Percentiles rank a stretch among this genome's conserved stretches.
phyloP scores from a whole-genome alignment of 768 basidiomycete genomes.

The Tylopilus intermedius region DNA sequence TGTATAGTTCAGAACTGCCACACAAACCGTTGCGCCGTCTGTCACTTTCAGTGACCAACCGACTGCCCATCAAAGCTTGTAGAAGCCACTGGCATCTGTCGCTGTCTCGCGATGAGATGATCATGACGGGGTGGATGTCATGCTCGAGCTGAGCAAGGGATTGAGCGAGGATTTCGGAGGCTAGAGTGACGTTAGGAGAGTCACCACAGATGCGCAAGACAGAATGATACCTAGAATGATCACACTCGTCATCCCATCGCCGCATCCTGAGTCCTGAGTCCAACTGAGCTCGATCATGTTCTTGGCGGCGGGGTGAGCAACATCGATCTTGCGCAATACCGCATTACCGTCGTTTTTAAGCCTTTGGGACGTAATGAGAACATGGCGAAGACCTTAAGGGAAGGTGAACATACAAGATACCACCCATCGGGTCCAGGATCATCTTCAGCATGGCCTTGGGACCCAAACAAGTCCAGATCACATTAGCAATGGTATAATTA shows the following conservation, averaged over 20 bases:
- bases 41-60: too few species aligned
- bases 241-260: conserved; percentile 96
- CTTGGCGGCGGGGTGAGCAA: conserved; percentile 97
- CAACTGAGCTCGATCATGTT: conserved; percentile 41
- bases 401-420: conserved; percentile 69
- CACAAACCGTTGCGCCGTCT: too few species aligned
- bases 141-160: conserved; percentile 90
- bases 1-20: too few species aligned
- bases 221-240: conserved; percentile 81
- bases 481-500: conserved; percentile 88
- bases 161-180: conserved; percentile 95
- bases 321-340: conserved; percentile 96
- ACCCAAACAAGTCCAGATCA: conserved; percentile 94
- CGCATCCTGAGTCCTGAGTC: conserved; percentile 98
- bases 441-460: conserved; percentile 99
- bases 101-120: conserved; percentile 94
- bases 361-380: conserved; percentile 36
- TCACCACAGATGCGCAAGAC: background rate
- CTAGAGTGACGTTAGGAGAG: conserved; percentile 32
- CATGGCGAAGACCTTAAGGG: background rate
- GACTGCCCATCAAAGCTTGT: too few species aligned
- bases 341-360: conserved; percentile 99
- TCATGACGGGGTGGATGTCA: conserved; percentile 97
- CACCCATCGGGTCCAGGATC: conserved; percentile 99
- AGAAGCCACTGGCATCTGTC: too few species aligned